These are phyloP conservation scores for Polyplosphaeria fusca DNA, from an alignment of 495 filamentous ascomycete genomes.

Conservation along the genomic window DNA sequence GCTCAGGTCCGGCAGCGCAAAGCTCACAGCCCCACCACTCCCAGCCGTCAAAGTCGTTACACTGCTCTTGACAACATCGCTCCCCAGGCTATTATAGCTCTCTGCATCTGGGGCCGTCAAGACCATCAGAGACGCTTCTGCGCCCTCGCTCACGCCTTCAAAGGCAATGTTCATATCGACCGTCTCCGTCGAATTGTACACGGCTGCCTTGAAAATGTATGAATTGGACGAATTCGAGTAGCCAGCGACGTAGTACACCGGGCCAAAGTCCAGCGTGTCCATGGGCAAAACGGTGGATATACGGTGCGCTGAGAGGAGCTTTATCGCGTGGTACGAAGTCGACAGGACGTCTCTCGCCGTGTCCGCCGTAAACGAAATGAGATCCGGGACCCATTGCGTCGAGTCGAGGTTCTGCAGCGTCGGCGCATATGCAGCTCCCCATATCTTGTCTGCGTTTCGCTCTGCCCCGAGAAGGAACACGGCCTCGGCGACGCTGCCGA, in stretches of 20 bases:
- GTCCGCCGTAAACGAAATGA: slow-evolving; percentile 40
- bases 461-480: slow-evolving; percentile 67
- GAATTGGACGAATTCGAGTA: slow-evolving; percentile 39
- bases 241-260: slow-evolving; percentile 59
- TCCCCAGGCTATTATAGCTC: slow-evolving; percentile 44
- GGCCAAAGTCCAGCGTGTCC: slow-evolving; percentile 47
- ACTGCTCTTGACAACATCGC: slow-evolving; percentile 47
- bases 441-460: slow-evolving; percentile 57
- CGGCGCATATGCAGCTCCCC: slow-evolving; percentile 37
- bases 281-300: slow-evolving; percentile 57
- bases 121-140: slow-evolving; percentile 55
- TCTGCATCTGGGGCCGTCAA: slow-evolving; percentile 51
- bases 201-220: slow-evolving; percentile 59
- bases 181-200: slow-evolving; percentile 60
- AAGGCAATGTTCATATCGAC: slow-evolving; percentile 54
- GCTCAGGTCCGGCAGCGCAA: slow-evolving; percentile 13
- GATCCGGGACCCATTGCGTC: slow-evolving; percentile 39
- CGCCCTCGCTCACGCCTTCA: slow-evolving; percentile 48
- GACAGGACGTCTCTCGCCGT: slow-evolving; percentile 36
- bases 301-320: slow-evolving; percentile 44
- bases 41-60: slow-evolving; percentile 47
- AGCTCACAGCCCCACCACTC: slow-evolving; percentile 45
- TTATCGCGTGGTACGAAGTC: slow-evolving; percentile 49
- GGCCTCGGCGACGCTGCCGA: slow-evolving; percentile 61
- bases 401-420: slow-evolving; percentile 39